Conservation (phyloP, 2,329 filamentous ascomycete species). For the Pseudogymnoascus sp. region DNA sequence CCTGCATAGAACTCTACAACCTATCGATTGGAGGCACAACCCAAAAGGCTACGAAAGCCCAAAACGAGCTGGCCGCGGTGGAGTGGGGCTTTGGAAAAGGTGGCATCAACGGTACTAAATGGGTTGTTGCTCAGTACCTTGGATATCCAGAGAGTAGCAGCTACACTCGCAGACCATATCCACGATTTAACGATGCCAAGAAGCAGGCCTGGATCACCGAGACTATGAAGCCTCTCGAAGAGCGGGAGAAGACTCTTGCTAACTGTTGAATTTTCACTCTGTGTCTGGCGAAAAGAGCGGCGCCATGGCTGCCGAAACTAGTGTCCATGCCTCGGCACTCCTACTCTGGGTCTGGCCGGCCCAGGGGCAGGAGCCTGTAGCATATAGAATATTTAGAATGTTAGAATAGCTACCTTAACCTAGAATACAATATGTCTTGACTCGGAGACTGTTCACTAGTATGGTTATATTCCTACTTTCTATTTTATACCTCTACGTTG, state of each 20-base stretch:
- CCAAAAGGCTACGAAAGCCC: constrained; percentile 41
- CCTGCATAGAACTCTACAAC: constrained; percentile 42
- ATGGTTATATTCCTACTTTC: background rate
- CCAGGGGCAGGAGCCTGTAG: background rate
- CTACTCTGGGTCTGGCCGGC: background rate
- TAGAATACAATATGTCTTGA: background rate
- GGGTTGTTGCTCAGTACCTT: constrained; percentile 45
- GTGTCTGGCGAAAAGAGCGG: background rate
- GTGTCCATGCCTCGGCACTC: background rate
- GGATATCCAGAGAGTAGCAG: constrained; percentile 45
- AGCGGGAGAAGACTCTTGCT: constrained; percentile 12
- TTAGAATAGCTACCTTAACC: background rate
- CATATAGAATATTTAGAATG: background rate
- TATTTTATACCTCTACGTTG: background rate
- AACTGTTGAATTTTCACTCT: background rate
- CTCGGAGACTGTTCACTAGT: background rate
- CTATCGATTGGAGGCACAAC: constrained; percentile 41
- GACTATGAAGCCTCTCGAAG: constrained; percentile 18
- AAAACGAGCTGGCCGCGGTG: constrained; percentile 43
- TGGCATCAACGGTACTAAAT: constrained; percentile 55
- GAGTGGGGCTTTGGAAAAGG: constrained; percentile 52
- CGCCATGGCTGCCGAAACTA: background rate
- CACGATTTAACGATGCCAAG: constrained; percentile 38
- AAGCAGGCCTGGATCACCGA: constrained; percentile 38
- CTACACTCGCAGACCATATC: constrained; percentile 50